Percentiles rank a stretch among this genome's conserved stretches.
phyloP scores from a whole-genome alignment of 495 filamentous ascomycete species.

The Massariosphaeria phaeospora region DNA sequence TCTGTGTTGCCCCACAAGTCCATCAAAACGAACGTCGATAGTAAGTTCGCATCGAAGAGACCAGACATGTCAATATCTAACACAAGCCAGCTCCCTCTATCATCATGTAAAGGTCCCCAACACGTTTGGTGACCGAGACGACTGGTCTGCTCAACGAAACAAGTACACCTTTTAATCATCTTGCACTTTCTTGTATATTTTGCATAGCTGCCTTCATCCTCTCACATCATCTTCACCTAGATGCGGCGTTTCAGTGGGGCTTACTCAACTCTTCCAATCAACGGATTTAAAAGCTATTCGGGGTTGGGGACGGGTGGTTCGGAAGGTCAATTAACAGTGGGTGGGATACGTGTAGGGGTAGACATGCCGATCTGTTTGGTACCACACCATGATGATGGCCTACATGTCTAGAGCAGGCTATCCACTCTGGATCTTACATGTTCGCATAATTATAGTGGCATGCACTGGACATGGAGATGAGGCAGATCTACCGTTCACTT shows the following conservation, averaged over 20 bases:
- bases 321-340: no score
- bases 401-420: not conserved
- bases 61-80: constrained; percentile 7
- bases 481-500: not conserved
- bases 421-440: not conserved
- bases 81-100: constrained; percentile 23
- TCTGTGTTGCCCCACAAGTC: constrained; percentile 96
- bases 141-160: not conserved
- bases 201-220: constrained; percentile 14
- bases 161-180: constrained; percentile 29
- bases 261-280: constrained; percentile 1
- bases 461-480: not conserved
- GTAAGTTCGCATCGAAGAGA: constrained; percentile 51
- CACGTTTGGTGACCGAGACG: not conserved
- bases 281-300: not conserved
- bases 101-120: constrained; percentile 25
- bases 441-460: not conserved
- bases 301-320: not conserved
- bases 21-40: constrained; percentile 97
- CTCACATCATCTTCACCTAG: not conserved
- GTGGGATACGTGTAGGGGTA: no score
- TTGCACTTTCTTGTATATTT: constrained; percentile 29
- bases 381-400: no score
- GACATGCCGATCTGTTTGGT: no score
- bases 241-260: constrained; percentile 3